Conservation (phyloP, 345 rosid species). For the Dovyalis caffra region DNA sequence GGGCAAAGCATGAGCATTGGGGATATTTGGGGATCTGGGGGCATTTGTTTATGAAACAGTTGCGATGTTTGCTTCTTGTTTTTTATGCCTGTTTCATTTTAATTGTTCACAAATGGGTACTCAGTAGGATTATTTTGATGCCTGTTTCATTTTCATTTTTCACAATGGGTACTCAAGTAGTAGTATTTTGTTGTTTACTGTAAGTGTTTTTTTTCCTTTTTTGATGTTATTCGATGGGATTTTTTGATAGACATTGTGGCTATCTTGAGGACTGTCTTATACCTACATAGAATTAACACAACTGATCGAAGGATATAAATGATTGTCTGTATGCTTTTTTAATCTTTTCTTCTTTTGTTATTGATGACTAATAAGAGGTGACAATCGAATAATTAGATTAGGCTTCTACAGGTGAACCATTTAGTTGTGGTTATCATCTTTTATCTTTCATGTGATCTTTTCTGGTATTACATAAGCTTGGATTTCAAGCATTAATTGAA, state of each 20-base stretch:
- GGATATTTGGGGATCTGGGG: neutral
- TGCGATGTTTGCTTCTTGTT: neutral
- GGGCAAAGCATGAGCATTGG: neutral
- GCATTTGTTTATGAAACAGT: neutral
- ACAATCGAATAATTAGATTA: no score
- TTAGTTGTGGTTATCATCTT: neutral
- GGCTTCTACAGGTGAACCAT: neutral
- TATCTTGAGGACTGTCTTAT: neutral
- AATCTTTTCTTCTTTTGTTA: neutral
- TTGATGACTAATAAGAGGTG: neutral
- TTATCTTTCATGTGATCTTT: neutral
- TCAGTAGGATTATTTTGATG: no score
- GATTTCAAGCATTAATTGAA: neutral
- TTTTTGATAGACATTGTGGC: neutral
- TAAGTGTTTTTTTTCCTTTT: neutral
- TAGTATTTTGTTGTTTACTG: neutral
- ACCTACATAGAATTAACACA: neutral
- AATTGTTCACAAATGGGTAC: neutral
- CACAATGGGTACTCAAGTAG: neutral
- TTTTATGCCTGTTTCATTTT: neutral
- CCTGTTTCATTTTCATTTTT: neutral
- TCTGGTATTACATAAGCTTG: neutral
- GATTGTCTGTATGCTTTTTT: neutral
- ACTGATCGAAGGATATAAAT: neutral
- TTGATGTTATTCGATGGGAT: neutral